Base-by-base conservation (phyloP, 2,329 filamentous ascomycete species). In the Harringtonia lauricola region DNA sequence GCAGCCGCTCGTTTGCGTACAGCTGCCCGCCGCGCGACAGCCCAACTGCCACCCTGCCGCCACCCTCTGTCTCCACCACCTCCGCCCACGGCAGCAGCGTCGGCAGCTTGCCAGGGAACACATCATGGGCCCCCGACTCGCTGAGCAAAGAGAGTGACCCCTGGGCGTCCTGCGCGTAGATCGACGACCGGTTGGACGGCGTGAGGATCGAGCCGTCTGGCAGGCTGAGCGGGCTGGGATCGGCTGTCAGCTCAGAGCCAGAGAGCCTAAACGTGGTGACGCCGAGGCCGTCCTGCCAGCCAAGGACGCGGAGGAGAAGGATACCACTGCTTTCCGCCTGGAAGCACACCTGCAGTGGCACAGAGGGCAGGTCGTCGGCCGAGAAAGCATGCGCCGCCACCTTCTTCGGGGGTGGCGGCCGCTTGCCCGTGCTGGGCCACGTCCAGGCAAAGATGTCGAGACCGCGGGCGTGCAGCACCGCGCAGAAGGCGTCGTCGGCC, bases 11-110 rank as follows among this genome's bases (percentile, higher is more conserved):
- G 57, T 89, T 85, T 34, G 83, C 86, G 57, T 85, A 94, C 1
- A 98, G 67, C 43, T 82, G 72, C 0, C 92, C 92, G 44, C 78
- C 83, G 39, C 76, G 73, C 4, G 87, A 83, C 50, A 95, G 65
- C 2, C 86, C 84, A 54, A 77, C 65, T 3, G 66, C 68, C 36
- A 74, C 54, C 55, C 4, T 58, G 24, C 18, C 60, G 8, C 65
- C 63, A 8, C 65, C 54, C 40, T 26, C 36, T 10, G 34, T 15
- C 6, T 66, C 63, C 45, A 64, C 58, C 4, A 73, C 59, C 52
- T 73, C 68, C 30, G 66, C 68, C 70, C 72, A 76, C 0, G 74
- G 73, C 7, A 78, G 62, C 36, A 72, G 65, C 4, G 55, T 54
- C 2, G 65, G 63, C 41, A 76, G 70, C 22, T 62, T 59, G 4